A percentile compares a stretch with the other conserved stretches of the same genome.
Evolutionary conservation across 2,329 filamentous ascomycete genomes (phyloP).

Genomic region (Fusarium pilosicola): DNA sequence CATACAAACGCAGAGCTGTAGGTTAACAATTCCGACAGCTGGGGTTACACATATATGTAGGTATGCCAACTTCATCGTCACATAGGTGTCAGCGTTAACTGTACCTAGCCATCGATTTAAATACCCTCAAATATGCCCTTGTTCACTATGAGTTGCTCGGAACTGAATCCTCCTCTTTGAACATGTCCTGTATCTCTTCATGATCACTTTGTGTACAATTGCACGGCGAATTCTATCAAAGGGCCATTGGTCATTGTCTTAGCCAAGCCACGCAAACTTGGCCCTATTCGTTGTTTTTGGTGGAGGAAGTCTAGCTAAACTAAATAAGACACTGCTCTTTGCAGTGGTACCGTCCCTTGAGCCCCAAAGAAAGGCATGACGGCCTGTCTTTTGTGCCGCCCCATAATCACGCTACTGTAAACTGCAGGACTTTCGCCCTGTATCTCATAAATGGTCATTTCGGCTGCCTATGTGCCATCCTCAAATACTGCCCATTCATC

Average conservation of each 20-base stretch:
- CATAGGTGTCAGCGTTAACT: not conserved
- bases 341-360: conserved; percentile 48
- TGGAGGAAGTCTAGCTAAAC: conserved; percentile 52
- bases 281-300: conserved; percentile 44
- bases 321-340: conserved; percentile 45
- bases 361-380: conserved; percentile 46
- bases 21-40: not conserved
- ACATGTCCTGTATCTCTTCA: not conserved
- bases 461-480: conserved; percentile 47
- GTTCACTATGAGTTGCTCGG: not conserved
- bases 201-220: not conserved
- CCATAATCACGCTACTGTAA: conserved; percentile 51
- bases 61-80: not conserved
- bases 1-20: not conserved
- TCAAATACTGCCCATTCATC: conserved; percentile 42
- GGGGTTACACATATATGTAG: not conserved
- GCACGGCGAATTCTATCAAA: conserved; percentile 4
- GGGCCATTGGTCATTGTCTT: conserved; percentile 29
- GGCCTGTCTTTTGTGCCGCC: conserved; percentile 46
- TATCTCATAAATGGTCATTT: conserved; percentile 54
- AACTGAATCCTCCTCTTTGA: not conserved
- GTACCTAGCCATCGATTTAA: not conserved
- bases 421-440: conserved; percentile 46
- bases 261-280: conserved; percentile 46
- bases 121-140: not conserved